Base-by-base conservation (phyloP, 2,329 filamentous ascomycete species). In the Trichoderma gracile region DNA sequence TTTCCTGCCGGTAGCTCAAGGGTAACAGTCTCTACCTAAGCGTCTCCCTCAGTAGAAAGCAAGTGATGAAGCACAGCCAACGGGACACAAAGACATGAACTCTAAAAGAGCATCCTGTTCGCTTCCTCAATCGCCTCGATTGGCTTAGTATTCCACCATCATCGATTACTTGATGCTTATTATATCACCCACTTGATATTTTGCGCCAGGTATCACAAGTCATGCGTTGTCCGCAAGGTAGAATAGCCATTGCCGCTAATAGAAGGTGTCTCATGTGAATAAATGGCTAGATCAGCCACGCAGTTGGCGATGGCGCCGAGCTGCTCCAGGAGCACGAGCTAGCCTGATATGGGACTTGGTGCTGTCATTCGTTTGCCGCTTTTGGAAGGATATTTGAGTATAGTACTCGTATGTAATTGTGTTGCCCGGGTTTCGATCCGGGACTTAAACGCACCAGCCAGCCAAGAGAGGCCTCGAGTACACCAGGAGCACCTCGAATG, bases 161-260 rank as follows among this genome's bases (percentile, higher is more conserved):
- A 33, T 12, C 15, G 8, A 46, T 57, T 46, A 57, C 27, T 40
- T 46, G 27, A 57, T 57, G 54, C 54, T 57, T 57, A 38, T 46
- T 5, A 33, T 33, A 30, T 27, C 49, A 12, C 10, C 9, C 14
- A 10, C 9, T 5, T 12, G 33, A 3, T 38, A 3, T 8, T n/a
- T n/a, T n/a, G 33, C 3, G 10, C 10, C 33, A 3, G 33, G 1
- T 5, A 5, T 14, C 12, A 5, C 12, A 38, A 8, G 12, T 8
- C 5, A 2, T 14, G 8, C 27, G 8, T 8, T 38, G 12, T 10
- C 3, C 0, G 10, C 30, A 14, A 53, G 19, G 30, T n/a, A 9
- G n/a, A 17, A 52, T 33, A 30, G 47, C 4, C 25, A 12, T 5
- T 15, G 27, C 30, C 17, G 15, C 46, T n/a, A 3, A n/a, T n/a